Evolutionary conservation across 2,329 filamentous ascomycete genomes (phyloP), one percentile per base, ranked within the genome.

Genomic region (Niveomyces coronatus): DNA sequence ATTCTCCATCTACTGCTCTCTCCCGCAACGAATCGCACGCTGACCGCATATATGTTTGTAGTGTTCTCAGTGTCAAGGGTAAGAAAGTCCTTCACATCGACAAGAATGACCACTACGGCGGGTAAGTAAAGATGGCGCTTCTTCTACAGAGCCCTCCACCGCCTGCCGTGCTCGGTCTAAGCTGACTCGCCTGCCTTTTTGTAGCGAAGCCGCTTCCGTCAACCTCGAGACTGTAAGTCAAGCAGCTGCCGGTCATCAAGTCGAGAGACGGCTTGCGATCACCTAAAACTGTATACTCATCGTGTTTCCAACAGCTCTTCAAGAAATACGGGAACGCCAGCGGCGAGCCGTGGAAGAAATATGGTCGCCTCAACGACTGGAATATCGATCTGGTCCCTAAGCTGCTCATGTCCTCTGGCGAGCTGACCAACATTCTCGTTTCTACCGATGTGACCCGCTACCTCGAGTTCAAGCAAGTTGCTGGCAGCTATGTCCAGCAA

Each of bases 11-110:
- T 23, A 39, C 24, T 31, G 33, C 4, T 11, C 22, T 28, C 7
- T 28, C 16, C 26, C 37, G 31, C 15, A 31, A 31, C n/a, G 4
- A 24, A 14, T 10, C 23, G 18, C 14, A 29, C 30, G 28, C 39
- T 42, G 30, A 42, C 36, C 26, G 26, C 15, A 17, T 18, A 16
- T 26, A 29, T 34, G 31, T 45, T 35, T 48, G 44, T 54, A 87
- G 88, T 65, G 88, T 98, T 45, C 70, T 96, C 60, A 94, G 87
- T 70, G 89, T 96, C 55, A 95, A 96, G 74, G 89, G 89, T 63
- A 89, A 94, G 74, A 96, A 96, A 72, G 91, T 98, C 57, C 76
- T 98, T 49, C 91, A 98, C 70, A 94, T 98, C 62, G 91, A 96
- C 68, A 82, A 88, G 60, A 96, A 96, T 62, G 86, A 94, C 62